Conservation (phyloP, 2,329 filamentous ascomycete species). For the Penicillium occitanis region DNA sequence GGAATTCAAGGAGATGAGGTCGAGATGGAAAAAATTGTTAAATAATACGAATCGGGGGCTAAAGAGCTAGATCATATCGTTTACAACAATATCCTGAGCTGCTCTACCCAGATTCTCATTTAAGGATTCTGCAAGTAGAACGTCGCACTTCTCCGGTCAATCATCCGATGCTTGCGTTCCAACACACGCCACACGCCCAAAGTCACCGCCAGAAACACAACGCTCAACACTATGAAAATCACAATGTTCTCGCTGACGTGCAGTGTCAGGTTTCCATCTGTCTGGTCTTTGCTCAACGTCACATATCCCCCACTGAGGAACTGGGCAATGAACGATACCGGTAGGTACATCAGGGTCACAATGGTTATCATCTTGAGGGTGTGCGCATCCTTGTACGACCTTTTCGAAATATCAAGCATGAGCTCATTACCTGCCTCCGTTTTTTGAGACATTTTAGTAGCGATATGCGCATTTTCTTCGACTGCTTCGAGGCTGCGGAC, state of each 20-base stretch:
- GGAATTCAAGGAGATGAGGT: neutral
- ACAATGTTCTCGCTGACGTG: neutral
- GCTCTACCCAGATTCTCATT: neutral
- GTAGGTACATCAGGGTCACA: neutral
- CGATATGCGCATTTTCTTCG: neutral
- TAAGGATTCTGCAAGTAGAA: neutral
- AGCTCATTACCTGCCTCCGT: neutral
- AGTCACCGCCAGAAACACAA: neutral
- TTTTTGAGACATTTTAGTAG: neutral
- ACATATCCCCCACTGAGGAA: neutral
- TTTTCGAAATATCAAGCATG: neutral
- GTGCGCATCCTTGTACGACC: neutral
- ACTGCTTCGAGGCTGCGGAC: neutral
- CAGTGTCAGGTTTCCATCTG: neutral
- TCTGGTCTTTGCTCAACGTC: neutral
- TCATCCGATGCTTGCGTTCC: neutral
- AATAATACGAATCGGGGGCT: neutral
- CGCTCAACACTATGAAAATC: neutral
- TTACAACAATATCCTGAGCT: neutral
- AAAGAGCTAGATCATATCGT: neutral
- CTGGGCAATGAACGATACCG: neutral
- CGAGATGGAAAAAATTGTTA: neutral
- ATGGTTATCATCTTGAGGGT: neutral
- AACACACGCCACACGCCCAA: neutral
- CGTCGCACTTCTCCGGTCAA: neutral